phyloP scores from a whole-genome alignment of 495 filamentous ascomycete genomes.

The Coniosporium apollinis region DNA sequence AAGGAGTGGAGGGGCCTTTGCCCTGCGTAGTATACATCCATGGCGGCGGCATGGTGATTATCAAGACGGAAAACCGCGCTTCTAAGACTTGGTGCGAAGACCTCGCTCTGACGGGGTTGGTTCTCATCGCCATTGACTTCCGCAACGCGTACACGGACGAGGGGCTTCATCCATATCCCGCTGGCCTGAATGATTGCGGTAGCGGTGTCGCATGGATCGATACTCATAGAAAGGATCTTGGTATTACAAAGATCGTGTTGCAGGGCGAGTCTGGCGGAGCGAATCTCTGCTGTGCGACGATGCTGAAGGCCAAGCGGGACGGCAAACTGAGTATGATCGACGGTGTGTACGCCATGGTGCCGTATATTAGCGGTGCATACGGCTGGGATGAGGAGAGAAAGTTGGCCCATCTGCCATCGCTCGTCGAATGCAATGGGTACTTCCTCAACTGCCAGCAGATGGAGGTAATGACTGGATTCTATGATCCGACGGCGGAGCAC shows the following conservation, averaged over 20 bases:
- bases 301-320: slow-evolving; percentile 8
- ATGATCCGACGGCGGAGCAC: slow-evolving; percentile 6
- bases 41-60: slow-evolving; percentile 12
- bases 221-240: slow-evolving; percentile 6
- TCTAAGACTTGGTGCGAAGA: slow-evolving; percentile 5
- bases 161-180: slow-evolving; percentile 8
- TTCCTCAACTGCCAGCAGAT: slow-evolving; percentile 3
- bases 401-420: slow-evolving; percentile 9
- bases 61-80: slow-evolving; percentile 5
- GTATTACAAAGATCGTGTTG: slow-evolving; percentile 9
- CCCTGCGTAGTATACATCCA: slow-evolving; percentile 7
- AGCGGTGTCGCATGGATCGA: slow-evolving; percentile 5
- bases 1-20: neutral
- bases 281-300: slow-evolving; percentile 7
- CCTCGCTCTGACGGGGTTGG: slow-evolving; percentile 6
- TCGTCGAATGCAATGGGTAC: slow-evolving; percentile 10
- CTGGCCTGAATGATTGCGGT: slow-evolving; percentile 11
- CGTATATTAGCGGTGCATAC: slow-evolving; percentile 8
- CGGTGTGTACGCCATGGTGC: slow-evolving; percentile 8
- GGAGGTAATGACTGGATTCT: slow-evolving; percentile 3
- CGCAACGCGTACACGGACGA: slow-evolving; percentile 11
- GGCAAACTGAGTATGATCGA: slow-evolving; percentile 6
- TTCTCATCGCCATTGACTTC: slow-evolving; percentile 11
- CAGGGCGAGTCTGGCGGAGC: slow-evolving; percentile 12
- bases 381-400: slow-evolving; percentile 4